Percentiles rank a stretch among this genome's conserved stretches.
phyloP scores from a whole-genome alignment of 129 eudicot genomes.

The Escallonia rubra region DNA sequence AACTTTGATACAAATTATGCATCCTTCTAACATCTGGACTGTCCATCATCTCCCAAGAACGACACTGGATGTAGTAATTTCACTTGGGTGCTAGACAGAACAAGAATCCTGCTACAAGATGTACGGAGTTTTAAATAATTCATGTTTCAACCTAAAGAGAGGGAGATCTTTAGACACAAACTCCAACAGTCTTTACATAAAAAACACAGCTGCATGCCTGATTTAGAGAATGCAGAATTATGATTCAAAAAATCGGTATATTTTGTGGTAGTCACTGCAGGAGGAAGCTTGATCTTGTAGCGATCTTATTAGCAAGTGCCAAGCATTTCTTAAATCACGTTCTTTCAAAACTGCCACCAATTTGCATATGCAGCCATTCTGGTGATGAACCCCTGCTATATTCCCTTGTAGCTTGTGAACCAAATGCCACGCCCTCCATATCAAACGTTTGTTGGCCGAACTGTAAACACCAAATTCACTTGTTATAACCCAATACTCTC shows the following conservation, averaged over 20 bases:
- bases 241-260: slow-evolving; percentile 15
- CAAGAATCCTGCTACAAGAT: slow-evolving; percentile 7
- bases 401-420: slow-evolving; percentile 77
- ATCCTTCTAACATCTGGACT: background rate
- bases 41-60: background rate
- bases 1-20: slow-evolving; percentile 3
- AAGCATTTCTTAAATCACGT: slow-evolving; percentile 20
- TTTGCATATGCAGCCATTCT: slow-evolving; percentile 98
- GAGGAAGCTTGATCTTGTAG: slow-evolving; percentile 9
- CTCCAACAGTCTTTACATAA: slow-evolving; percentile 1
- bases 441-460: slow-evolving; percentile 81
- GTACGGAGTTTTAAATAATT: slow-evolving; percentile 4
- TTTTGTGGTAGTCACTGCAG: slow-evolving; percentile 10
- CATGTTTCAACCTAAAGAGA: slow-evolving; percentile 5
- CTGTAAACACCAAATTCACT: slow-evolving; percentile 34
- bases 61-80: background rate
- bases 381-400: slow-evolving; percentile 84
- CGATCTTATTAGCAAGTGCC: slow-evolving; percentile 30
- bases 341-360: slow-evolving; percentile 82
- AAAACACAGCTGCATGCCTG: slow-evolving; percentile 5
- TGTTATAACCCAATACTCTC: background rate
- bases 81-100: slow-evolving; percentile 1
- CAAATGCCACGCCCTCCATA: slow-evolving; percentile 50
- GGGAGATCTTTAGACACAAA: slow-evolving; percentile 1
- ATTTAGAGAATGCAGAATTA: slow-evolving; percentile 9